Evolutionary conservation across 805 yeast genomes (phyloP).

Genomic region (Candida coquimbonensis): DNA sequence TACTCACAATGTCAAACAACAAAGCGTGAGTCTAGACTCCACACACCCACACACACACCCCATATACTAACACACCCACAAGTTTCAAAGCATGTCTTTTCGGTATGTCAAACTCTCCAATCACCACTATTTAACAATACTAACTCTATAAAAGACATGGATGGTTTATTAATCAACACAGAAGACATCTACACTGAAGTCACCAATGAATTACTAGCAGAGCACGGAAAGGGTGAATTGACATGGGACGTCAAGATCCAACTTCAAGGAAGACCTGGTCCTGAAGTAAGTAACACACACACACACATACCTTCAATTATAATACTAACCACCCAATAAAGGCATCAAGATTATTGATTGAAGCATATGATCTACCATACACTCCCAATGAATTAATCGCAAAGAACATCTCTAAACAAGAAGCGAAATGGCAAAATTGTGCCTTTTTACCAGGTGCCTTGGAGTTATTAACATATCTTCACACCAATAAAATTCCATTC

Average conservation of each 20-base stretch:
- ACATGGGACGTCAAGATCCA: conserved; percentile 88
- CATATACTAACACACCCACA: background rate
- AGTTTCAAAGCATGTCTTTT: conserved; percentile 62
- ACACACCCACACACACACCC: too few relatives aligned
- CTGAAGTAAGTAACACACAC: conserved; percentile 27
- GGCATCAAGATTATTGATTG: conserved; percentile 59
- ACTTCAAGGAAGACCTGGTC: conserved; percentile 89
- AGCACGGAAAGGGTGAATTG: conserved; percentile 69
- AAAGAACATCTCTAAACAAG: conserved; percentile 43
- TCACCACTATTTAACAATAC: background rate
- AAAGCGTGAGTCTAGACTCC: background rate
- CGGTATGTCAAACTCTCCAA: conserved; percentile 36
- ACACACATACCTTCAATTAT: background rate
- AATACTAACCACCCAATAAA: background rate
- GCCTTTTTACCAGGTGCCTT: conserved; percentile 79
- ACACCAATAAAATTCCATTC: conserved; percentile 55
- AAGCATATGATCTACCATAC: conserved; percentile 59
- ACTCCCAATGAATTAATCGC: conserved; percentile 59
- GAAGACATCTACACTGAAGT: conserved; percentile 88
- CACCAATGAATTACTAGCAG: conserved; percentile 55
- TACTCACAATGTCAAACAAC: background rate
- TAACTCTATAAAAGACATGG: conserved; percentile 59
- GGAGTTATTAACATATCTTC: conserved; percentile 53
- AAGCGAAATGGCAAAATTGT: conserved; percentile 52
- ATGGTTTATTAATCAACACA: conserved; percentile 86